Base-by-base conservation (phyloP, 306 rosid species). In the Lathyrus oleraceus region DNA sequence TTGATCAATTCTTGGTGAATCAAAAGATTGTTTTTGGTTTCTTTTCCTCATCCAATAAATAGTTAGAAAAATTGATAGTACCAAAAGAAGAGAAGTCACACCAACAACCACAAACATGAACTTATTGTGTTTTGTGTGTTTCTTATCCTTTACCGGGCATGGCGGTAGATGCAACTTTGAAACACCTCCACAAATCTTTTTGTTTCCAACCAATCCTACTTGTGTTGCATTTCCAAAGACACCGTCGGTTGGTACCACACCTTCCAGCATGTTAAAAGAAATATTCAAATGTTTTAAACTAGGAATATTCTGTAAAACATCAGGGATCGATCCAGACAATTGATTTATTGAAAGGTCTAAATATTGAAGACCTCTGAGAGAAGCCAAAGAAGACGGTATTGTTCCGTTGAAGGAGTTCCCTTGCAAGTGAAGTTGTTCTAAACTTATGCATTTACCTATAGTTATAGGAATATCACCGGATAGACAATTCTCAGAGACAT, bases 261-360 rank as follows among this genome's bases (percentile, higher is more conserved):
- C 51, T 5, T 44, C 51, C 51, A 44, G 5, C 51, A 44, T 44
- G 51, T 44, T 44, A 44, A 13, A 44, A 14, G 51, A 54, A 54
- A 54, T 36, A 54, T 54, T 54, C 1, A 54, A 54, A 36, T 54
- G 5, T 12, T 54, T 15, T 32, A 59, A 15, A 2, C 3, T 0
- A 1, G 23, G 3, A 6, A 59, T 59, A 8, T 59, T 59, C 6
- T 59, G 65, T 8, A 59, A 1, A 59, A 0, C 21, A 0, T 8
- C n/a, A 2, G 65, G 65, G 32, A 59, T 59, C 15, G 11, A 3
- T 12, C 85, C 82, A 0, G 67, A 61, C 19, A 86, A 71, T 8
- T 43, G 67, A 52, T 77, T 86, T n/a, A 5, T 13, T 0, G 83
- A 81, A n/a, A 84, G 16, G 43, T 83, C 83, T 65, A 81, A 60